Conservation (phyloP, 2,329 filamentous ascomycete genomes). For the Fusarium sp. region DNA sequence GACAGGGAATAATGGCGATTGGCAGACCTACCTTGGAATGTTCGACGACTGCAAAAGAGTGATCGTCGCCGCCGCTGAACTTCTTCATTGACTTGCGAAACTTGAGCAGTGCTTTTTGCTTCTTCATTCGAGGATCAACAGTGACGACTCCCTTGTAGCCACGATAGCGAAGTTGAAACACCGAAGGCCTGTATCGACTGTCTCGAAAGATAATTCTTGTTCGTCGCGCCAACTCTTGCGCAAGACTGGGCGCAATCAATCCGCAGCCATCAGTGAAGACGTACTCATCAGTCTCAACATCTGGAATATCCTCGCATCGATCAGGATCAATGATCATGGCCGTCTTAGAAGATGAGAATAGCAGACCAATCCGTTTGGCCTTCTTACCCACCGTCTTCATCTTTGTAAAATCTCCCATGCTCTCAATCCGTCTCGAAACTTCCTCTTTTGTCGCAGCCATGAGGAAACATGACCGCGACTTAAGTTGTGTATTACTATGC, state of each 20-base stretch:
- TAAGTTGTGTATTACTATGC: not conserved
- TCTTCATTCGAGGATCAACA: not conserved
- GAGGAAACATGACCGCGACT: not conserved
- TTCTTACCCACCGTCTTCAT: constrained; percentile 4
- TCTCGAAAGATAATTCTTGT: not conserved
- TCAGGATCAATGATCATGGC: not conserved
- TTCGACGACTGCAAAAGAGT: not conserved
- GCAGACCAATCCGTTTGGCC: not conserved
- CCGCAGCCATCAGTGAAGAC: constrained; percentile 4
- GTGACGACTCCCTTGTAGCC: not conserved
- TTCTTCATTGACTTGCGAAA: constrained; percentile 12
- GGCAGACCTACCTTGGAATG: not conserved
- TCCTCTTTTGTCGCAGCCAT: not conserved
- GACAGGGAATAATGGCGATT: too few species aligned
- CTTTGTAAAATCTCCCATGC: not conserved
- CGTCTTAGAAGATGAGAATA: not conserved
- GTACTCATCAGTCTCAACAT: not conserved
- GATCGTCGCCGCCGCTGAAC: not conserved
- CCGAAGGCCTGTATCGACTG: not conserved
- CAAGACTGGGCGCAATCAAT: not conserved
- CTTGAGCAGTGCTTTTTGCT: not conserved
- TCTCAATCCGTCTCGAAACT: not conserved
- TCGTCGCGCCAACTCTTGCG: not conserved
- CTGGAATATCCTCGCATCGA: not conserved
- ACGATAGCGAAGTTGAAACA: not conserved